Conservation (phyloP, 345 rosid species). For the Raphanus sativus region DNA sequence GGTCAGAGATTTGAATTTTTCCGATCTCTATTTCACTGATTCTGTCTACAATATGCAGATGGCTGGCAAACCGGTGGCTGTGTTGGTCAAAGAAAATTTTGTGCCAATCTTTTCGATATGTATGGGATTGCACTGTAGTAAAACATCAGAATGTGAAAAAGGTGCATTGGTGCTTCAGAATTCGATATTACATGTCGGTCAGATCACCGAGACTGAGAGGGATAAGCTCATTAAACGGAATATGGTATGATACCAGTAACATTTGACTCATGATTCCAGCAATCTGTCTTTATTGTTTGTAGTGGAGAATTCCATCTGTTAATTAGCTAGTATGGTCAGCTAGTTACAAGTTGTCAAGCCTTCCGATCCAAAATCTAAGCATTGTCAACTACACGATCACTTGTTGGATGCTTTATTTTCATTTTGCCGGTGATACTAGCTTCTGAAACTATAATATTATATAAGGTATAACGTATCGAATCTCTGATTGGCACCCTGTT, state of each 20-base stretch:
- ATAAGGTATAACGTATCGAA: neutral
- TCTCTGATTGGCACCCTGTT: slow-evolving; percentile 14
- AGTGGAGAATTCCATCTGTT: neutral
- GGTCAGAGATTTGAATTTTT: neutral
- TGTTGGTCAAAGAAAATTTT: slow-evolving; percentile 65
- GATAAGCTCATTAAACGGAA: slow-evolving; percentile 79
- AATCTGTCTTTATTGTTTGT: slow-evolving; percentile 26
- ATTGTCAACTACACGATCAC: neutral
- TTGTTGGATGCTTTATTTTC: slow-evolving; percentile 15
- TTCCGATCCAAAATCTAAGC: slow-evolving; percentile 13
- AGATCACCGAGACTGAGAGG: slow-evolving; percentile 75
- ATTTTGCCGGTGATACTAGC: slow-evolving; percentile 15
- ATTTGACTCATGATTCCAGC: slow-evolving; percentile 20
- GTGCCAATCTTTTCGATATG: slow-evolving; percentile 85
- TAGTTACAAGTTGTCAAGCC: neutral
- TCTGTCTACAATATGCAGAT: slow-evolving; percentile 51
- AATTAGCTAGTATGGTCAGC: slow-evolving; percentile 16
- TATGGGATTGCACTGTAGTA: slow-evolving; percentile 72
- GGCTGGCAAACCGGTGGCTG: slow-evolving; percentile 58
- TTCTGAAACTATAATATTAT: neutral
- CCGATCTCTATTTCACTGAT: neutral
- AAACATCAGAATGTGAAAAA: slow-evolving; percentile 56
- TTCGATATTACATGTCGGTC: slow-evolving; percentile 59
- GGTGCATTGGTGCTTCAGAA: slow-evolving; percentile 70
- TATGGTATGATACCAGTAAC: slow-evolving; percentile 56